Conservation (phyloP, 164 flowering plant genomes). For the grape (Vitis vinifera) region DNA sequence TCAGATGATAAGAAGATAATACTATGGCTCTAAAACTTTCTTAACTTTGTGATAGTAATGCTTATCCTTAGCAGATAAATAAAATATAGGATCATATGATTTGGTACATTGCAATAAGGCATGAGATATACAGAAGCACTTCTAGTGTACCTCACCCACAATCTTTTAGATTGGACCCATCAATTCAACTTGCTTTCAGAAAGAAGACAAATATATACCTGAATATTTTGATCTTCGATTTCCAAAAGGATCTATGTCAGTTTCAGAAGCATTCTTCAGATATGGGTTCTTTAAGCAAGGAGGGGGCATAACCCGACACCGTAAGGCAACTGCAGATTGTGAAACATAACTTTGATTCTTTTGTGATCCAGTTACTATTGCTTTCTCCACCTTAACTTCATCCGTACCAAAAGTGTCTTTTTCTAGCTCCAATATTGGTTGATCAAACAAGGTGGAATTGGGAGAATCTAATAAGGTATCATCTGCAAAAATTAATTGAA, state of each 20-base stretch:
- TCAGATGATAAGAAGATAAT: neutral
- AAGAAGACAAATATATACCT: slow-evolving; percentile 39
- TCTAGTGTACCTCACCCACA: no score
- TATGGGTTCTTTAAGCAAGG: slow-evolving; percentile 91
- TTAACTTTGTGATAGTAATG: neutral
- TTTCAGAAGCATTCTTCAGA: slow-evolving; percentile 40
- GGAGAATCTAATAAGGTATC: slow-evolving; percentile 4
- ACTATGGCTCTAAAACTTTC: neutral
- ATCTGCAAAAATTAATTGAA: no score
- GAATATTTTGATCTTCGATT: slow-evolving; percentile 69
- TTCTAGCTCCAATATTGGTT: slow-evolving; percentile 34
- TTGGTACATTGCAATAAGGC: no score
- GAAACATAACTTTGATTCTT: slow-evolving; percentile 62
- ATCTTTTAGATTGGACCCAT: no score
- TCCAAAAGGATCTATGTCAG: slow-evolving; percentile 61
- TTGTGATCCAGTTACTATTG: slow-evolving; percentile 20
- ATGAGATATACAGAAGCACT: no score
- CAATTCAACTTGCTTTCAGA: neutral
- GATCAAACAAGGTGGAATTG: slow-evolving; percentile 30
- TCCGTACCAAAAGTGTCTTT: slow-evolving; percentile 36
- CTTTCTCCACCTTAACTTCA: slow-evolving; percentile 30
- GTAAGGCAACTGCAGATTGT: slow-evolving; percentile 87
- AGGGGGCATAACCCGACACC: slow-evolving; percentile 91
- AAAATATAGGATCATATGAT: neutral
- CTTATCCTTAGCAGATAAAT: neutral